Evolutionary conservation across 78 protist species (phyloP).

Genomic region (Dictyostelium firmibasis): DNA sequence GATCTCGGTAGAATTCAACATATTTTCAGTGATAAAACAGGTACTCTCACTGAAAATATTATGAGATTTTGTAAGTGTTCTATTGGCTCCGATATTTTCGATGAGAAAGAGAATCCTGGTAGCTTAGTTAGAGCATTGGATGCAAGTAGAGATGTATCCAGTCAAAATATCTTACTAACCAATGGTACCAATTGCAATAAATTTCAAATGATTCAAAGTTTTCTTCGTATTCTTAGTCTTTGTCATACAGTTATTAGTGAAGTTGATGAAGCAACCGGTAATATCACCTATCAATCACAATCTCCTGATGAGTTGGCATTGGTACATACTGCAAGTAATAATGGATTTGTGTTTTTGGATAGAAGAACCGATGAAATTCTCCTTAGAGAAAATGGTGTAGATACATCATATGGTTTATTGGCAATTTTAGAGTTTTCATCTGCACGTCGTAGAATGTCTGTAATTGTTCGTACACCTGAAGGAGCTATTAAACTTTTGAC

Average conservation of each 20-base stretch:
- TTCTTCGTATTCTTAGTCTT: constrained; percentile 56
- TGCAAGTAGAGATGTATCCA: background rate
- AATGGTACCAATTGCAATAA: background rate
- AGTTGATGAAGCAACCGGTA: constrained; percentile 65
- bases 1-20: constrained; percentile 83
- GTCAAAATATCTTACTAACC: background rate
- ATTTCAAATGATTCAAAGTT: constrained; percentile 8
- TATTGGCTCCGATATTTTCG: constrained; percentile 56
- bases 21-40: constrained; percentile 88
- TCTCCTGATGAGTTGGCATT: constrained; percentile 93
- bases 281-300: constrained; percentile 79
- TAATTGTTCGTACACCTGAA: constrained; percentile 75
- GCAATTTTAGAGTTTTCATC: constrained; percentile 80
- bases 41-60: constrained; percentile 85
- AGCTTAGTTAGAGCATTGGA: constrained; percentile 12
- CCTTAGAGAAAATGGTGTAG: constrained; percentile 43
- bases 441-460: constrained; percentile 83
- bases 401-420: constrained; percentile 48
- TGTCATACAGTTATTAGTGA: constrained; percentile 78
- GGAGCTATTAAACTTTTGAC: constrained; percentile 40
- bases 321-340: constrained; percentile 85
- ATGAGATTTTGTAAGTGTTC: constrained; percentile 84
- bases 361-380: constrained; percentile 62
- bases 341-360: constrained; percentile 80
- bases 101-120: constrained; percentile 51